A percentile compares a stretch with the other conserved stretches of the same genome.
Conservation (phyloP, 768 basidiomycete species). For the Lentinula guzmanii region DNA sequence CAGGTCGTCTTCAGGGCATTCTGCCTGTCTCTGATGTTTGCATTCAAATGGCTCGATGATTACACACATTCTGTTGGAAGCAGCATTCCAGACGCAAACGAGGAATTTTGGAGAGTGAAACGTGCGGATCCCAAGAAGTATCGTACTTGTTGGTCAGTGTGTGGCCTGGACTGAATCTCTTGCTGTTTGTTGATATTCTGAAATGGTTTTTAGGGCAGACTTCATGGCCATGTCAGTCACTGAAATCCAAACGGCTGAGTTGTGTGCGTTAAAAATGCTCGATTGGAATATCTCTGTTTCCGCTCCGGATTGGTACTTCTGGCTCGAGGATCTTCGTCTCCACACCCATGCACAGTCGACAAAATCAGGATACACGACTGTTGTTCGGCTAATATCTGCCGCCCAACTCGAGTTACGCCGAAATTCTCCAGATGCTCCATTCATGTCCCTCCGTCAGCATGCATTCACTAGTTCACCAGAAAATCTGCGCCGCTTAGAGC, state of each 20-base stretch:
- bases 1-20: not conserved
- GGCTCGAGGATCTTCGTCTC: constrained; percentile 1
- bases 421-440: not conserved
- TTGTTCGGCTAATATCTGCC: not conserved
- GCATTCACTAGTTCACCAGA: not conserved
- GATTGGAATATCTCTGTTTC: constrained; percentile 6
- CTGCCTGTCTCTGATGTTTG: not conserved
- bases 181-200: not conserved
- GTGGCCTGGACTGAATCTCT: no score
- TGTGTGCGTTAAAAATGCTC: not conserved
- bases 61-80: not conserved
- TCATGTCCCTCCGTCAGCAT: not conserved
- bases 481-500: not conserved
- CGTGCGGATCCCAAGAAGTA: constrained; percentile 1
- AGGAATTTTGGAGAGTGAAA: not conserved
- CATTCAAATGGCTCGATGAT: constrained; percentile 5
- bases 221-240: not conserved
- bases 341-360: not conserved
- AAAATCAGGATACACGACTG: not conserved
- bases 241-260: not conserved
- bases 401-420: not conserved
- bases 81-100: not conserved
- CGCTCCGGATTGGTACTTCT: constrained; percentile 1
- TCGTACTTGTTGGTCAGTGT: not conserved
- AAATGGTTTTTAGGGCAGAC: not conserved